Evolutionary conservation across 1,139 yeast species (phyloP).

Genomic region (Candida pseudocylindracea): DNA sequence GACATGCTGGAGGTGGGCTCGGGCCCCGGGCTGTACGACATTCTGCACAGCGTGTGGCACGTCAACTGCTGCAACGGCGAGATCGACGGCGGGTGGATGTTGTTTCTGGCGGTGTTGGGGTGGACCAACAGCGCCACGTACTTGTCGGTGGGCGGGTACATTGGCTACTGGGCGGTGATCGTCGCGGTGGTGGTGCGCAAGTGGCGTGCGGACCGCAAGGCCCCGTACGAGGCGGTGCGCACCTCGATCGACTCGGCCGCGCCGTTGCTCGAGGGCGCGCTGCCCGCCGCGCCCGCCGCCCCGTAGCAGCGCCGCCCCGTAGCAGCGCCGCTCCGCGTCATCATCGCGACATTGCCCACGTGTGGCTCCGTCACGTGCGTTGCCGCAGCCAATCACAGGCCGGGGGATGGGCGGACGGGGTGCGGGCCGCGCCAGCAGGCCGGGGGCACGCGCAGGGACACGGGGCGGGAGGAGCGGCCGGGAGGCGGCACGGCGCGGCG

Average conservation of each 20-base stretch:
- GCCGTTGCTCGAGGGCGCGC: not conserved
- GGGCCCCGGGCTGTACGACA: slow-evolving; percentile 2
- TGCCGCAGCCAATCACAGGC: too few relatives aligned
- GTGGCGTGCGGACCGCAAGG: not conserved
- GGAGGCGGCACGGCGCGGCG: too few relatives aligned
- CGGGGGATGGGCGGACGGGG: too few relatives aligned
- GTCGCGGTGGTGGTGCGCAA: not conserved
- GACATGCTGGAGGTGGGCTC: slow-evolving; percentile 1
- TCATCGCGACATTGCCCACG: too few relatives aligned
- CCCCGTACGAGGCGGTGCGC: not conserved
- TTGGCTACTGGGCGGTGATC: slow-evolving; percentile 3
- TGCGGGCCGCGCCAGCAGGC: too few relatives aligned
- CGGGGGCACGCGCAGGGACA: too few relatives aligned
- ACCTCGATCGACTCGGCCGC: not conserved
- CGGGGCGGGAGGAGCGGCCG: too few relatives aligned
- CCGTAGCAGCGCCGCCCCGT: too few relatives aligned
- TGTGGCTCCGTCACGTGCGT: too few relatives aligned
- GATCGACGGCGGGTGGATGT: slow-evolving; percentile 1
- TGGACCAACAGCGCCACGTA: slow-evolving; percentile 22
- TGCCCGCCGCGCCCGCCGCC: too few relatives aligned
- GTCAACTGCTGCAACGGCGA: slow-evolving; percentile 2
- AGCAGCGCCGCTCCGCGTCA: too few relatives aligned
- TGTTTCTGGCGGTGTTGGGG: slow-evolving; percentile 2
- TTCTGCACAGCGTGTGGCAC: slow-evolving; percentile 2
- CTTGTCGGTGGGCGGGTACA: slow-evolving; percentile 2